Conservation (phyloP, 805 yeast genomes). For the Kazachstania viticola region DNA sequence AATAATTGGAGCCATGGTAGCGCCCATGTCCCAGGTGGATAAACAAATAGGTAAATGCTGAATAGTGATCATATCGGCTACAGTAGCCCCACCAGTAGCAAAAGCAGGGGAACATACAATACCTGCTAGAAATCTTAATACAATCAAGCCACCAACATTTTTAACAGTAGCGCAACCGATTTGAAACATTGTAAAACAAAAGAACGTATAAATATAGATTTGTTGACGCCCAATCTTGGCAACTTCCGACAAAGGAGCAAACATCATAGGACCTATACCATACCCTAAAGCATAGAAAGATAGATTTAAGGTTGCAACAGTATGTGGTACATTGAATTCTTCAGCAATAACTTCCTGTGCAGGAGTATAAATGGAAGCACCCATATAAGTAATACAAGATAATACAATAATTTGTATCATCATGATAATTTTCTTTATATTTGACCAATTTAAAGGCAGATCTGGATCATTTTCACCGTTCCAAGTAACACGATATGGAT, state of each 20-base stretch:
- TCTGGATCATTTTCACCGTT: slow-evolving; percentile 36
- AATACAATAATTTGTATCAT: slow-evolving; percentile 31
- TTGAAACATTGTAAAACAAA: slow-evolving; percentile 39
- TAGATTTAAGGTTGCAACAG: slow-evolving; percentile 38
- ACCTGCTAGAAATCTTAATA: slow-evolving; percentile 42
- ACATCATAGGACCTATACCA: slow-evolving; percentile 48
- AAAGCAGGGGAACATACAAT: slow-evolving; percentile 42
- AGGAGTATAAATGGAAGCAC: slow-evolving; percentile 43
- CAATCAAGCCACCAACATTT: slow-evolving; percentile 38
- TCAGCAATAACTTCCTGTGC: slow-evolving; percentile 32
- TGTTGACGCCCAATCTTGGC: slow-evolving; percentile 40
- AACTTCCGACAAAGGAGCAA: slow-evolving; percentile 47
- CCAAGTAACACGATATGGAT: slow-evolving; percentile 16
- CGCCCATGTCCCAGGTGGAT: slow-evolving; percentile 40
- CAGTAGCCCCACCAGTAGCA: slow-evolving; percentile 45
- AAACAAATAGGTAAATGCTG: slow-evolving; percentile 34
- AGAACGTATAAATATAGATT: slow-evolving; percentile 34
- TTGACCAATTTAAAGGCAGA: slow-evolving; percentile 46
- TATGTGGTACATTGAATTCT: slow-evolving; percentile 33
- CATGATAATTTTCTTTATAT: slow-evolving; percentile 28
- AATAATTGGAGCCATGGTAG: slow-evolving; percentile 40
- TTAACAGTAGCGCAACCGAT: slow-evolving; percentile 41
- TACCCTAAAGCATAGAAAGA: slow-evolving; percentile 46
- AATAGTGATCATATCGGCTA: slow-evolving; percentile 30
- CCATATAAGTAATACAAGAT: slow-evolving; percentile 41